Evolutionary conservation across 805 yeast species (phyloP).

Genomic region (Teunomyces pallodes): DNA sequence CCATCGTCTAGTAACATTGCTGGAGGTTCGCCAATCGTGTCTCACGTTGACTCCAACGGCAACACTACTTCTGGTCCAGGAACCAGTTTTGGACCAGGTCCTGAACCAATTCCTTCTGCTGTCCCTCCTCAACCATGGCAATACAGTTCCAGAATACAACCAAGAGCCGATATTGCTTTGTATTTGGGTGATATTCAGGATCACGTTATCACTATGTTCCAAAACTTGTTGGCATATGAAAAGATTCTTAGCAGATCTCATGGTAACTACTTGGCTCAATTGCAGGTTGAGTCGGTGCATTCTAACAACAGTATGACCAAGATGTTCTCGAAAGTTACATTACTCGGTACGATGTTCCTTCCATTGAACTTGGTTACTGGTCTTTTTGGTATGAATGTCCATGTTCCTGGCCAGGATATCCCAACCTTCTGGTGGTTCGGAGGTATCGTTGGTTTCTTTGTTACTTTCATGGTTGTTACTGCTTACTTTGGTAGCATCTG

Average conservation of each 20-base stretch:
- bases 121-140: conserved; percentile 6
- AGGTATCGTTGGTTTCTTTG: conserved; percentile 23
- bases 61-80: conserved; percentile 19
- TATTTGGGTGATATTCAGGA: conserved; percentile 31
- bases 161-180: conserved; percentile 30
- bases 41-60: conserved; percentile 10
- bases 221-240: conserved; percentile 27
- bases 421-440: conserved; percentile 16
- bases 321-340: conserved; percentile 26
- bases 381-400: conserved; percentile 28
- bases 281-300: conserved; percentile 28
- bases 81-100: conserved; percentile 35
- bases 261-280: conserved; percentile 29
- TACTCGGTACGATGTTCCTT: conserved; percentile 26
- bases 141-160: conserved; percentile 12
- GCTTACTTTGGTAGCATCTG: conserved; percentile 21
- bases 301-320: conserved; percentile 23
- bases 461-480: conserved; percentile 22
- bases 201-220: conserved; percentile 32
- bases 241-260: conserved; percentile 27
- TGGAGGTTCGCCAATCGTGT: conserved; percentile 5
- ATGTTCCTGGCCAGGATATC: conserved; percentile 19
- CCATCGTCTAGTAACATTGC: conserved; percentile 14
- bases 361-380: conserved; percentile 29
- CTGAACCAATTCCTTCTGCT: conserved; percentile 27